Base-by-base conservation (phyloP, 2,329 filamentous ascomycete genomes). In the Bipolaris oryzae region DNA sequence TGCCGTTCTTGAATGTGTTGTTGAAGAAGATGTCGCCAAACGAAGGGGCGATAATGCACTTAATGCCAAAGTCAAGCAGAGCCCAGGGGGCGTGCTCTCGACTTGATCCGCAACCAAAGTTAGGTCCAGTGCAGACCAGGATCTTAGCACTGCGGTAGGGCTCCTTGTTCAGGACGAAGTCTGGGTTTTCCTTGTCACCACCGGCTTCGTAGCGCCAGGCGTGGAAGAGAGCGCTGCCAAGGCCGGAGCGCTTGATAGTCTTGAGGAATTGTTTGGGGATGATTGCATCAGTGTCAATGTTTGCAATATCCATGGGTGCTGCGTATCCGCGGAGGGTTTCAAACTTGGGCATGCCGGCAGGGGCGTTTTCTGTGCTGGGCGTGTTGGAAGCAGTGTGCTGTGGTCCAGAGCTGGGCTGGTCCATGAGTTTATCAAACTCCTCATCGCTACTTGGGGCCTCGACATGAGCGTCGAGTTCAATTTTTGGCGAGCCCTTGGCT, bases 1-100 rank as follows among this genome's bases (percentile, higher is more conserved):
- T 98, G 81, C 94, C 94, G 81, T 99, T 99, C 85, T 99, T 98
- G 86, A 97, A 98, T n/a, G 90, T 95, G 83, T 99, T 99, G 86
- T 96, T 97, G 86, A 94, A 96, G 87, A 97, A 97, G 77, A 99
- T 99, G 73, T 96, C 92, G 56, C 89, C 90, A 66, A 86, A 91
- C 1, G 90, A 93, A 1, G 92, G 91, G 1, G 94, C 95, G 67
- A 98, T 96, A 71, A 98, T 84, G 76, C 89, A 94, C 74, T 89
- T 91, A 80, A 99, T 96, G 66, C 95, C 95, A 69, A 98, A 98
- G 79, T 98, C 95, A 55, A 96, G 87, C 21, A 98, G 85, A 5
- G 95, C 94, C 95, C 95, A 98, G 1, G 95, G 95, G 2, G 95
- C 95, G 80, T 98, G 95, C 79, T 98, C 95, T 74, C 95, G 88